A percentile compares a stretch with the other conserved stretches of the same genome.
Evolutionary conservation across 2,329 filamentous ascomycete species (phyloP).

Genomic region (Knufia petricola): DNA sequence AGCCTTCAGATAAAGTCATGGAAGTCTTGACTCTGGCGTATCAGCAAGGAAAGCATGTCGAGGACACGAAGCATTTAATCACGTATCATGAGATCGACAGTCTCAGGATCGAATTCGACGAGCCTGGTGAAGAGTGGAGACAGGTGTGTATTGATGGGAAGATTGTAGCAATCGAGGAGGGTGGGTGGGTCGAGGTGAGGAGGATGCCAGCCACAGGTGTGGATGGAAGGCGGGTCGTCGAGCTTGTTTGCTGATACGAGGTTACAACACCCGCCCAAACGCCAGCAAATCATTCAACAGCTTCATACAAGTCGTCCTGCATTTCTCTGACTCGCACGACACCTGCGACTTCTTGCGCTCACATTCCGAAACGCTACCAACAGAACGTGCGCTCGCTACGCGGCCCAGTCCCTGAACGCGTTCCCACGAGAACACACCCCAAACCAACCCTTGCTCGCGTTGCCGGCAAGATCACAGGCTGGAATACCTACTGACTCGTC

Average conservation of each 20-base stretch:
- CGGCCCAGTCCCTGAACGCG: too few species aligned
- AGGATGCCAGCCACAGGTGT: constrained; percentile 25
- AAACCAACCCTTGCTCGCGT: too few species aligned
- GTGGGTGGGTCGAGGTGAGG: constrained; percentile 60
- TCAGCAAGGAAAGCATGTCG: constrained; percentile 46
- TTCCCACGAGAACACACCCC: too few species aligned
- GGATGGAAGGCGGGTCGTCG: constrained; percentile 34
- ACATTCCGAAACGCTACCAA: too few species aligned
- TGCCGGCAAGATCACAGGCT: too few species aligned
- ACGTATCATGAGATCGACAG: constrained; percentile 62
- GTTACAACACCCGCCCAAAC: too few species aligned
- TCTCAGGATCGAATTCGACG: constrained; percentile 55
- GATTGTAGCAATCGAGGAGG: constrained; percentile 62
- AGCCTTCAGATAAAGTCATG: constrained; percentile 59
- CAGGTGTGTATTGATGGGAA: constrained; percentile 87
- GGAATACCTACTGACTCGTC: too few species aligned
- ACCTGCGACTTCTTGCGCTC: too few species aligned
- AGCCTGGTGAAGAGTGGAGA: constrained; percentile 65
- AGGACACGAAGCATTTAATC: constrained; percentile 42
- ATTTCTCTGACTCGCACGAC: too few species aligned
- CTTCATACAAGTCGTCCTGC: too few species aligned
- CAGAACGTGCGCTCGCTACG: too few species aligned
- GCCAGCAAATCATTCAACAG: too few species aligned
- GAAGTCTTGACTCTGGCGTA: constrained; percentile 61
- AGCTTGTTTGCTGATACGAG: constrained; percentile 27